These are phyloP conservation scores for Solanum commersonii DNA, from an alignment of 257 asterid species.

Conservation along the genomic window DNA sequence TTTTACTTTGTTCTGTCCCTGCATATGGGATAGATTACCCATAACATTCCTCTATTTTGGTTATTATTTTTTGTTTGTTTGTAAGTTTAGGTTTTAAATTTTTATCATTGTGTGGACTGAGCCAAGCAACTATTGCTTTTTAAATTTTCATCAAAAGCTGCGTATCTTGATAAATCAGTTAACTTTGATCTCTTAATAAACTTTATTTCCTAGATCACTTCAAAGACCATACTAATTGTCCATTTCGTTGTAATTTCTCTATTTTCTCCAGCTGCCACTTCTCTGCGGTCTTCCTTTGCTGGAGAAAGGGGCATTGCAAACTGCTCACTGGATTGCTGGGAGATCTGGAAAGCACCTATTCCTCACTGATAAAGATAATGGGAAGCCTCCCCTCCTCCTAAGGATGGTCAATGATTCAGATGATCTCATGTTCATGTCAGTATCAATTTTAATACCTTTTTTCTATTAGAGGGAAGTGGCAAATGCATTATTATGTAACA, in stretches of 20 bases:
- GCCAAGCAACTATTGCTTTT: background rate
- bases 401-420: slow-evolving; percentile 72
- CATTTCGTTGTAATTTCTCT: background rate
- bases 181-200: background rate
- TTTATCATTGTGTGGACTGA: background rate
- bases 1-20: background rate
- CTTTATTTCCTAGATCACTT: background rate
- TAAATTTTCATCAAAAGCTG: background rate
- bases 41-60: background rate
- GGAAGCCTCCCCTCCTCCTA: slow-evolving; percentile 73
- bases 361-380: slow-evolving; percentile 69
- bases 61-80: background rate
- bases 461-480: background rate
- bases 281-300: slow-evolving; percentile 83
- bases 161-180: background rate
- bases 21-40: background rate
- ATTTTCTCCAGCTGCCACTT: slow-evolving; percentile 56
- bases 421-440: slow-evolving; percentile 70
- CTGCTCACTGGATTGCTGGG: slow-evolving; percentile 84
- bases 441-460: slow-evolving; percentile 1
- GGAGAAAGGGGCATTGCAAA: slow-evolving; percentile 73
- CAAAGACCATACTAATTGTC: background rate
- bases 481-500: background rate
- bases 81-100: background rate
- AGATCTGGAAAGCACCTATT: slow-evolving; percentile 92